These are phyloP conservation scores for Myxozyma neotropica DNA, from an alignment of 805 yeast species.

Conservation along the genomic window DNA sequence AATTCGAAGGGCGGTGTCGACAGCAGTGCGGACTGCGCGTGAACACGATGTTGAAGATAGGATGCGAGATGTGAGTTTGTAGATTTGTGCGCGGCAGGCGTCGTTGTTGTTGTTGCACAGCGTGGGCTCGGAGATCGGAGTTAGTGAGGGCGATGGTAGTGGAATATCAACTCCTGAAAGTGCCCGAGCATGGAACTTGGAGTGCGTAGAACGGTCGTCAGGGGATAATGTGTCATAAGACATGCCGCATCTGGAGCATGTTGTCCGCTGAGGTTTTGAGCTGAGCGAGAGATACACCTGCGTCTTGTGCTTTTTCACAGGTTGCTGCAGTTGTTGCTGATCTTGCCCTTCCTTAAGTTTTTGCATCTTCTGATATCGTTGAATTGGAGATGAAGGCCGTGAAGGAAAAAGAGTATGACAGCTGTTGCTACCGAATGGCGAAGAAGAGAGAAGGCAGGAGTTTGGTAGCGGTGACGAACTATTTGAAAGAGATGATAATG, in stretches of 20 bases:
- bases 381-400: neutral
- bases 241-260: slow-evolving; percentile 59
- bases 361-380: neutral
- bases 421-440: neutral
- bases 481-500: neutral
- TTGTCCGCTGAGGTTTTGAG: slow-evolving; percentile 33
- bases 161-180: slow-evolving; percentile 51
- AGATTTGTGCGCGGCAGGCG: too few species aligned
- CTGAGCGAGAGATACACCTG: slow-evolving; percentile 34
- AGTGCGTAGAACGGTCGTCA: slow-evolving; percentile 51
- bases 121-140: neutral
- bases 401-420: neutral
- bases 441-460: neutral
- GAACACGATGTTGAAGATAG: neutral
- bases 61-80: slow-evolving; percentile 13
- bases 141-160: slow-evolving; percentile 1
- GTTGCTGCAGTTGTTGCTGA: neutral
- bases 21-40: slow-evolving; percentile 37
- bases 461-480: neutral
- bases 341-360: too few species aligned
- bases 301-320: neutral
- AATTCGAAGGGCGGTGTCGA: slow-evolving; percentile 46
- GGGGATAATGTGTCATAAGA: slow-evolving; percentile 49
- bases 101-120: neutral
- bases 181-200: slow-evolving; percentile 51